Evolutionary conservation across 352 stramenopile species (phyloP).

Genomic region (Globisporangium heterothallicum): DNA sequence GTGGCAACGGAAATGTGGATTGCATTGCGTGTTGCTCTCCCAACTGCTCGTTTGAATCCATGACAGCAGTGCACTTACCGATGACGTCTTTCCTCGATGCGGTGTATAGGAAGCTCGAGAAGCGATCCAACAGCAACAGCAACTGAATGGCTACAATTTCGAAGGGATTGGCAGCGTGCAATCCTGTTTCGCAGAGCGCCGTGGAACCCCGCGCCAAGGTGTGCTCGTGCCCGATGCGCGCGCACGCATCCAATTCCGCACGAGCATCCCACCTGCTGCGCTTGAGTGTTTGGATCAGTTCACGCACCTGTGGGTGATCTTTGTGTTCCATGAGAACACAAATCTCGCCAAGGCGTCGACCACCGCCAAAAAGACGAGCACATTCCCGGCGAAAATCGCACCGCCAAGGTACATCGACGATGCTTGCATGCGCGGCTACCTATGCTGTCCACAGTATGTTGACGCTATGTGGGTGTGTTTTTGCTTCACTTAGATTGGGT

Average conservation of each 20-base stretch:
- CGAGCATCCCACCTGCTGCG: constrained; percentile 60
- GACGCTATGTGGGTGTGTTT: not conserved
- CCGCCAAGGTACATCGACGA: constrained; percentile 31
- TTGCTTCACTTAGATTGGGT: constrained; percentile 28
- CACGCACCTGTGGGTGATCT: constrained; percentile 88
- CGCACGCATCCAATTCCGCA: constrained; percentile 71
- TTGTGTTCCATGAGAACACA: constrained; percentile 90
- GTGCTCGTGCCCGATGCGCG: constrained; percentile 57
- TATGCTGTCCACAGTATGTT: not conserved
- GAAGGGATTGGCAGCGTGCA: constrained; percentile 66
- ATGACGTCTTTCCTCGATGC: not conserved
- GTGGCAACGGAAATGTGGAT: too few species aligned
- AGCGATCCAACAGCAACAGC: constrained; percentile 57
- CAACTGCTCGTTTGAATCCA: too few species aligned
- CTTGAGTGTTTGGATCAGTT: constrained; percentile 84
- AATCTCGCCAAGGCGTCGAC: constrained; percentile 48
- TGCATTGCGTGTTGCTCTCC: not conserved
- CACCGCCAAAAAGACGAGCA: constrained; percentile 35
- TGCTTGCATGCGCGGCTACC: not conserved
- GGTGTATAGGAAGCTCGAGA: constrained; percentile 39
- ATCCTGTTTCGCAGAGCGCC: constrained; percentile 85
- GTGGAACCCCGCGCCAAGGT: constrained; percentile 79
- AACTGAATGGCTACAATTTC: constrained; percentile 60
- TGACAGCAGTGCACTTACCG: not conserved
- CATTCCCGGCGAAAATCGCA: constrained; percentile 78